These are phyloP conservation scores for Triticum turgidum DNA, from an alignment of 176 grass and related monocot genomes.

Conservation along the genomic window DNA sequence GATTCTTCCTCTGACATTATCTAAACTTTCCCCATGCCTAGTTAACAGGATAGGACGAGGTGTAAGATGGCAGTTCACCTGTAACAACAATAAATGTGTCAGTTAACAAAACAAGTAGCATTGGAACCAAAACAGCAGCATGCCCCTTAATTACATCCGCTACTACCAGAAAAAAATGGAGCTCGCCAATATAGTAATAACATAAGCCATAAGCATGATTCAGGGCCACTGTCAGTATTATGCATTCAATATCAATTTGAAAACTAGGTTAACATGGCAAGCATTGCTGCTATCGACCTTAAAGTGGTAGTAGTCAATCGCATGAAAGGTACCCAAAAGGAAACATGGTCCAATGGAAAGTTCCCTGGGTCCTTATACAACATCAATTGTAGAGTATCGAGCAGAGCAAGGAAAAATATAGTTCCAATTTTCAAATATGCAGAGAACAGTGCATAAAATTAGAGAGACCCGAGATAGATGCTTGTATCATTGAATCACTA, in stretches of 20 bases:
- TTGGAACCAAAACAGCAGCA: not conserved
- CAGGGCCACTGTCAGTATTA: not conserved
- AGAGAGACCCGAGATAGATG: not conserved
- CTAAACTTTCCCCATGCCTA: slow-evolving; percentile 92
- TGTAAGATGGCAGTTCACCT: slow-evolving; percentile 98
- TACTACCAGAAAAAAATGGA: not conserved
- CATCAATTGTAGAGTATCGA: slow-evolving; percentile 8
- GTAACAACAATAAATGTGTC: slow-evolving; percentile 33
- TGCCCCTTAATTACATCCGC: not conserved
- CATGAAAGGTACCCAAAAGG: not conserved
- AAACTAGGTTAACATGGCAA: slow-evolving; percentile 5
- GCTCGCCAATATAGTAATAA: not conserved
- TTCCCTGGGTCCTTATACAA: not conserved
- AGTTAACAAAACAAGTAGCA: slow-evolving; percentile 17
- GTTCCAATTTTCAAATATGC: slow-evolving; percentile 9
- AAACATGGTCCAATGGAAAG: not conserved
- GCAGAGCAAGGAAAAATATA: not conserved
- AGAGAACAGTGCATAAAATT: not conserved
- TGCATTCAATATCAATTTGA: slow-evolving; percentile 3
- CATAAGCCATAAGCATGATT: not conserved
- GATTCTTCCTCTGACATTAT: slow-evolving; percentile 90
- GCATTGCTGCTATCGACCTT: not conserved
- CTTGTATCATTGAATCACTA: slow-evolving; percentile 4
- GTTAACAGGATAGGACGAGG: slow-evolving; percentile 97
- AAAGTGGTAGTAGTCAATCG: not conserved